These are phyloP conservation scores for Phytophthora palmivora DNA, from an alignment of 352 stramenopile genomes.

Conservation along the genomic window DNA sequence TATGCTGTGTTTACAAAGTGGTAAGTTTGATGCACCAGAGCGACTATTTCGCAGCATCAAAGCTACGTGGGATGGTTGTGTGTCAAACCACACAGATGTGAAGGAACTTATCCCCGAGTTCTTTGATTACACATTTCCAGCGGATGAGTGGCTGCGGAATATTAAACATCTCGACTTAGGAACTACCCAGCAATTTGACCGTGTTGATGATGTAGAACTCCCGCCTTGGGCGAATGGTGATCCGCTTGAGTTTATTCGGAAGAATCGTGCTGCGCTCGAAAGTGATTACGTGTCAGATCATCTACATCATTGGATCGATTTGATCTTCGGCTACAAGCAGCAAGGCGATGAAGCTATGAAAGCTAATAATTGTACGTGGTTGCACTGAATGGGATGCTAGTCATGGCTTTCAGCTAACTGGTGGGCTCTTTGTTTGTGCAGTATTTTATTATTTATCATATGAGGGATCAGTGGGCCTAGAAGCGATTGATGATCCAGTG, in stretches of 20 bases:
- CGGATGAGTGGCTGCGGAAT: constrained; percentile 96
- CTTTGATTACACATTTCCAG: constrained; percentile 89
- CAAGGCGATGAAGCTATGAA: constrained; percentile 91
- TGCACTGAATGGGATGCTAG: neutral
- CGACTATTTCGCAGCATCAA: constrained; percentile 96
- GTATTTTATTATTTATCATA: constrained; percentile 94
- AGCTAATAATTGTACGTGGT: constrained; percentile 75
- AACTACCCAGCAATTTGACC: constrained; percentile 82
- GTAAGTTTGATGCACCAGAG: constrained; percentile 98
- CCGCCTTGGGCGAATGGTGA: constrained; percentile 93
- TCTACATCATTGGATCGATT: constrained; percentile 98
- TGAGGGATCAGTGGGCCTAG: constrained; percentile 85
- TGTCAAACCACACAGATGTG: constrained; percentile 93
- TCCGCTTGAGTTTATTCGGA: constrained; percentile 92
- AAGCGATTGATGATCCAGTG: constrained; percentile 86
- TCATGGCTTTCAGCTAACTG: neutral
- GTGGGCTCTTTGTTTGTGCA: constrained; percentile 1
- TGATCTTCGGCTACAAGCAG: constrained; percentile 98
- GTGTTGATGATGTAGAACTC: constrained; percentile 93
- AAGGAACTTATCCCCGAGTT: constrained; percentile 99
- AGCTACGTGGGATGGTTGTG: constrained; percentile 90
- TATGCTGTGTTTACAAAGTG: constrained; percentile 96
- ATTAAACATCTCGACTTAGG: constrained; percentile 96
- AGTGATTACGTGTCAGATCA: constrained; percentile 96
- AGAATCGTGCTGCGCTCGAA: constrained; percentile 95